Base-by-base conservation (phyloP, 768 basidiomycete species). In the Boletus speciosus region DNA sequence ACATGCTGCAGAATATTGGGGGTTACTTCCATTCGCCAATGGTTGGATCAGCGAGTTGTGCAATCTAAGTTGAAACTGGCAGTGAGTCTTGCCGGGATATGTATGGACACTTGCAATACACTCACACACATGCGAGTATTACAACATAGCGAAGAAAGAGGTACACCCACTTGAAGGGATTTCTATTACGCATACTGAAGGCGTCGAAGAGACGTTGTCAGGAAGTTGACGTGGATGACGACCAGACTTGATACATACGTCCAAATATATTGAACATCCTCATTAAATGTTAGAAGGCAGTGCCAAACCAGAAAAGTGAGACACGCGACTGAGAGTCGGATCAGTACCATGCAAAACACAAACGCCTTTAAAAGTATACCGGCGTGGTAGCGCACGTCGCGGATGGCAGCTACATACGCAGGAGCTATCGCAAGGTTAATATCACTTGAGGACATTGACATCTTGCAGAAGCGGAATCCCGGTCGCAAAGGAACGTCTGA, bases 131-230 rank as follows among this genome's bases (percentile, higher is more conserved):
- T 32, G 54, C 55, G 8, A 54, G 27, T 34, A 70, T 47, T 7
- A 52, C 47, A 37, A 48, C 39, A 52, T 70, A 70, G 19, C 58
- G 67, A 55, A 68, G 52, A 46, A 60, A 59, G 19, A 68, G 25
- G 34, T 68, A 70, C 14, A 63, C 14, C 72, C 72, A 73, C 51
- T 68, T 73, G 25, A 64, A 58, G 6, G 54, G 48, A 11, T 43
- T 62, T 14, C 14, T 49, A 32, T 58, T 59, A 9, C 55, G 56
- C 56, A 69, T 69, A 23, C 68, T 72, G 37, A 15, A 5, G 15
- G 12, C 19, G 6, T 12, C 29, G 6, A 45, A 25, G 10, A 46
- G 6, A 14, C 0, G n/a, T 29, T 7, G 12, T 63, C 41, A 50
- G 35, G 6, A 29, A 39, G 38, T 9, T 16, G n/a, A 23, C 6